Conservation (phyloP, 2,329 filamentous ascomycete species). For the Colletotrichum falcatum region DNA sequence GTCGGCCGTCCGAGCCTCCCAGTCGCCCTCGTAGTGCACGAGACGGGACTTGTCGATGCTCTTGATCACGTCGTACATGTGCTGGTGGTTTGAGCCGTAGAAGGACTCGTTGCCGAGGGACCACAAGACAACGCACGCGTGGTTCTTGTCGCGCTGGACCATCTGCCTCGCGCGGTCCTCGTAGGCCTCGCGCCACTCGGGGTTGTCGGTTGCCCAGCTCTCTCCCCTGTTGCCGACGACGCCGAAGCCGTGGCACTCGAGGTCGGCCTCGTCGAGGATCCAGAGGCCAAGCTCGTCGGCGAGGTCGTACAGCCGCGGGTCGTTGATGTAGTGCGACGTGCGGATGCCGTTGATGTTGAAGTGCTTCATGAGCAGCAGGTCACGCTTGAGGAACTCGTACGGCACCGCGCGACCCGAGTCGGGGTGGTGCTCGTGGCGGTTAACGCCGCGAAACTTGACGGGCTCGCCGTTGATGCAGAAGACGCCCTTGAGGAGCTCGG, state of each 20-base stretch:
- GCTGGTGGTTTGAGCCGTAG: constrained; percentile 74
- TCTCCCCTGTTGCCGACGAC: constrained; percentile 56
- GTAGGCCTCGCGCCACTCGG: constrained; percentile 72
- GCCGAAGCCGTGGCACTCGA: constrained; percentile 66
- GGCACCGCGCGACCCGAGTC: constrained; percentile 72
- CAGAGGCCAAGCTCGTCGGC: constrained; percentile 74
- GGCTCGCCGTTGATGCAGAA: constrained; percentile 74
- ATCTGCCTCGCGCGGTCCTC: constrained; percentile 74
- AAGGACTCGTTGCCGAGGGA: constrained; percentile 79
- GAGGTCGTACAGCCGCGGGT: constrained; percentile 70
- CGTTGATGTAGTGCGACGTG: constrained; percentile 75
- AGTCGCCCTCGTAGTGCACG: constrained; percentile 75
- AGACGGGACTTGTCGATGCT: constrained; percentile 66
- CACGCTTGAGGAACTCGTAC: constrained; percentile 68
- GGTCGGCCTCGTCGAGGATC: constrained; percentile 69
- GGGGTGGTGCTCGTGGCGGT: constrained; percentile 78
- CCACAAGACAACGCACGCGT: constrained; percentile 77
- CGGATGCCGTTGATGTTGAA: constrained; percentile 79
- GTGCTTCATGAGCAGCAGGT: constrained; percentile 74
- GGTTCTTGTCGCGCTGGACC: constrained; percentile 70
- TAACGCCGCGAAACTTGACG: constrained; percentile 75
- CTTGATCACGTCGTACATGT: constrained; percentile 75
- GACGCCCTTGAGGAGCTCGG: constrained; percentile 71
- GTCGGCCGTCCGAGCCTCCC: constrained; percentile 68
- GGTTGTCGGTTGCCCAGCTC: constrained; percentile 69